Base-by-base conservation (phyloP, 2,329 filamentous ascomycete genomes). In the Aschersonia sp. region DNA sequence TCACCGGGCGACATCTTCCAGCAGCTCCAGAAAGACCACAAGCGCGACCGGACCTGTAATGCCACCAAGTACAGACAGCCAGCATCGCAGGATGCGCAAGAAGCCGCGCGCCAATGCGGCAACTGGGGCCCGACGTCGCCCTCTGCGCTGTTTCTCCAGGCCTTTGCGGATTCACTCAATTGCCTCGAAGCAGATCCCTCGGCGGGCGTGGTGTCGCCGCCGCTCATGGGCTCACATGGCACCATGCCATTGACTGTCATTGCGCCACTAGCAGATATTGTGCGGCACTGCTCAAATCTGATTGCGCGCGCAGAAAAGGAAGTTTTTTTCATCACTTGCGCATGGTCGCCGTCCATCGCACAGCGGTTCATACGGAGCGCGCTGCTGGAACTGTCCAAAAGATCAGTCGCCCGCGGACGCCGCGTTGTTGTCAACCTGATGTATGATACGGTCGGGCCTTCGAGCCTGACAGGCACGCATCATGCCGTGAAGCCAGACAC, bases 281-380 rank as follows among this genome's bases (percentile, higher is more conserved):
- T 77, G 51, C 72, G 83, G 1, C 84, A 89, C 60, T 83, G 86
- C 65, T 78, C 83, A 1, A 88, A 89, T 54, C 68, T 86, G 22
- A 89, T 90, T 35, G 83, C 75, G 3, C 71, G 80, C 4, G 85
- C 85, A 0, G 72, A 86, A 55, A 74, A 73, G 35, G 85, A 90
- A 56, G 78, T 90, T 0, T 79, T 85, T 48, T 67, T 89, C 8
- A 80, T 80, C 0, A 89, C 85, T 0, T 87, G 86, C 55, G 86
- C 79, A 56, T 88, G 85, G 85, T 75, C 81, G 50, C 71, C 79
- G 42, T 83, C 83, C 0, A 71, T 80, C 7, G 82, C 84, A 0
- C 81, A 81, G 42, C 73, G 69, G 5, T 72, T 85, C 45, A 72
- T 89, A 42, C 83, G 76, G 4, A 73, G 85, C 57, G 80, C 81